Percentiles rank a stretch among this genome's conserved stretches.
phyloP scores from a whole-genome alignment of 129 eudicot genomes.

The Deinandra increscens region DNA sequence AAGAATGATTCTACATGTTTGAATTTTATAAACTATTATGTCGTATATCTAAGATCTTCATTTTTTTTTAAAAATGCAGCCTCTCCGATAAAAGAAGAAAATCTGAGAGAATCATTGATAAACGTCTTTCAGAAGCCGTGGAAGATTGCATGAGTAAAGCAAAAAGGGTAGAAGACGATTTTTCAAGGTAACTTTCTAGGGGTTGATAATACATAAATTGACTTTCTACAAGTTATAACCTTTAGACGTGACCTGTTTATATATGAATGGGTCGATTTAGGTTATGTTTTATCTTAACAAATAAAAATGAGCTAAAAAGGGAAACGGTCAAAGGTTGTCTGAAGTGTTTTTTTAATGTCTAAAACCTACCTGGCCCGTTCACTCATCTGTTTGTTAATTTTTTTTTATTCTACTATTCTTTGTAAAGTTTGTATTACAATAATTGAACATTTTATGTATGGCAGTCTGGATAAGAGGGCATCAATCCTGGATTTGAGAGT shows the following conservation, averaged over 20 bases:
- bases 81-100: constrained; percentile 37
- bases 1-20: constrained; percentile 29
- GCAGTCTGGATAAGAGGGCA: constrained; percentile 65
- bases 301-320: too few species aligned
- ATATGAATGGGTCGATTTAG: not conserved
- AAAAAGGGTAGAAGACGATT: constrained; percentile 55
- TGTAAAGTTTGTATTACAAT: too few species aligned
- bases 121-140: constrained; percentile 36
- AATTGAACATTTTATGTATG: constrained; percentile 2
- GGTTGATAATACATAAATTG: not conserved
- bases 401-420: not conserved
- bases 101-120: constrained; percentile 40
- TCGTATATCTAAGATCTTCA: not conserved
- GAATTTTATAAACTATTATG: not conserved
- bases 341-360: too few species aligned
- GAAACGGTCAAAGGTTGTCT: too few species aligned
- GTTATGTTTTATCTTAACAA: not conserved
- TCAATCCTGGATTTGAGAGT: constrained; percentile 68
- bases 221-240: not conserved
- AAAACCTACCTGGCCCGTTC: not conserved
- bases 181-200: constrained; percentile 50
- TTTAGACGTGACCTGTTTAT: not conserved
- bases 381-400: not conserved
- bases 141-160: constrained; percentile 56
- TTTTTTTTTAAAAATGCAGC: constrained; percentile 15